Evolutionary conservation across 2,329 filamentous ascomycete species (phyloP).

Genomic region (Colletotrichum australisinense): DNA sequence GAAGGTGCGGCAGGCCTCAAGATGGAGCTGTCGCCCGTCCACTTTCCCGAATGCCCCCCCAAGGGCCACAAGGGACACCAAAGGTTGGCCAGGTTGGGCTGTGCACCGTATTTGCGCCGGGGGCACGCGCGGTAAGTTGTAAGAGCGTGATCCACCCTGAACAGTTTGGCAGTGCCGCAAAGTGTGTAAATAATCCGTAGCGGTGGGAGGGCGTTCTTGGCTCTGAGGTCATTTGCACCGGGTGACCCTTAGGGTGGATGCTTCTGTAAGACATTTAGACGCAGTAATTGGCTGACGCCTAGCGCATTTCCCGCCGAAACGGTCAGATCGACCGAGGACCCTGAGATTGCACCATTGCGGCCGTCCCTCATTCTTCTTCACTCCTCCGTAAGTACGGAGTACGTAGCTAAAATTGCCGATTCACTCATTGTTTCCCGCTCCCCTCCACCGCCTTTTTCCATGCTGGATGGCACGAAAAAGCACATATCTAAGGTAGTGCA

Average conservation of each 20-base stretch:
- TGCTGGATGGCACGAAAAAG: too few relatives aligned
- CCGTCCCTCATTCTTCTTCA: not conserved
- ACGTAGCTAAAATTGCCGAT: too few relatives aligned
- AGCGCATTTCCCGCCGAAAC: slow-evolving; percentile 29
- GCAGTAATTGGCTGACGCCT: slow-evolving; percentile 19
- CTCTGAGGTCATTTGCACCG: slow-evolving; percentile 33
- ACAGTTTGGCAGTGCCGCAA: not conserved
- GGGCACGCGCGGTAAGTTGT: slow-evolving; percentile 31
- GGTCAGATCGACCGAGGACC: slow-evolving; percentile 27
- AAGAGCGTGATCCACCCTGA: slow-evolving; percentile 25
- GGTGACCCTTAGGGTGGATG: slow-evolving; percentile 29
- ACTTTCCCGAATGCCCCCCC: slow-evolving; percentile 9
- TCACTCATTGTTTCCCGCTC: too few relatives aligned
- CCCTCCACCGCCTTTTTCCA: too few relatives aligned
- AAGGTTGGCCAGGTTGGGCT: slow-evolving; percentile 4
- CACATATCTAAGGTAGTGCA: too few relatives aligned
- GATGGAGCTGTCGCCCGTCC: not conserved
- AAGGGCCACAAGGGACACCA: not conserved
- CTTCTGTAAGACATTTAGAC: not conserved
- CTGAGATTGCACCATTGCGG: slow-evolving; percentile 30
- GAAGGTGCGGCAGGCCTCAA: slow-evolving; percentile 10
- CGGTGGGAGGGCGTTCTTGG: slow-evolving; percentile 25
- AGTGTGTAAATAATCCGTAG: slow-evolving; percentile 12
- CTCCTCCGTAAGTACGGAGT: too few relatives aligned
- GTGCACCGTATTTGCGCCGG: slow-evolving; percentile 11